Evolutionary conservation across 1,284 basidiomycete species (phyloP), one percentile per base, ranked within the genome.

Genomic region (Trichosporon sp.): DNA sequence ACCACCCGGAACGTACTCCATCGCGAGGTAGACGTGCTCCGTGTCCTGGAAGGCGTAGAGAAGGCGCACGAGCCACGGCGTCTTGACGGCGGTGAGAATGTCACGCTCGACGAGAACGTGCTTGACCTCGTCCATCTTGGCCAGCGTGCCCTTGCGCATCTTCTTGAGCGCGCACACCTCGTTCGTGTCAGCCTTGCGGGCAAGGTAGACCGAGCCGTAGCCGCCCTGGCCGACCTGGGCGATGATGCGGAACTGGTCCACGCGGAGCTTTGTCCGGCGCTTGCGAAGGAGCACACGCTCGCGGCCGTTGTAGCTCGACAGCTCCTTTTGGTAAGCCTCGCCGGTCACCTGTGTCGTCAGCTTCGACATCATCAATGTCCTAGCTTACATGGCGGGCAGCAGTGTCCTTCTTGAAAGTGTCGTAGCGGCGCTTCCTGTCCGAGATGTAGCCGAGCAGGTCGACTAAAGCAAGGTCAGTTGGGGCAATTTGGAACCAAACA

Each of bases 1-100:
- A 59, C 94, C 94, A 36, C 94, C 94, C 1, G 94, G 94, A 13
- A 97, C 94, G 76, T 95, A 97, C 83, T 99, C 96, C 94, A 97
- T 97, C 0, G 94, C 94, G 58, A 97, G 89, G 76, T 95, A 97
- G 29, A 97, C 92, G 72, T 89, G 85, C 65, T 89, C 84, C 0
- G 86, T 83, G 76, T 97, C 94, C 79, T 97, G 94, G 81, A 97
- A 97, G 0, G 94, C 94, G 76, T 97, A 97, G 4, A 97, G 82
- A 9, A 97, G 83, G 21, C 88, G 85, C 52, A 97, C 95, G 62
- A 97, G 85, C 94, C 94, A 97, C 2, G 93, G 90, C 0, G 93
- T 95, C 80, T 95, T 94, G 31, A 94, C 95, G 1, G 92, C 91
- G 0, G 94, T 95, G 68, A 97, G 82, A 73, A 97, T 97, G 78